Evolutionary conservation across 148 eudicot species (phyloP), one percentile per base, ranked within the genome.

Genomic region (Persicaria tinctoria): DNA sequence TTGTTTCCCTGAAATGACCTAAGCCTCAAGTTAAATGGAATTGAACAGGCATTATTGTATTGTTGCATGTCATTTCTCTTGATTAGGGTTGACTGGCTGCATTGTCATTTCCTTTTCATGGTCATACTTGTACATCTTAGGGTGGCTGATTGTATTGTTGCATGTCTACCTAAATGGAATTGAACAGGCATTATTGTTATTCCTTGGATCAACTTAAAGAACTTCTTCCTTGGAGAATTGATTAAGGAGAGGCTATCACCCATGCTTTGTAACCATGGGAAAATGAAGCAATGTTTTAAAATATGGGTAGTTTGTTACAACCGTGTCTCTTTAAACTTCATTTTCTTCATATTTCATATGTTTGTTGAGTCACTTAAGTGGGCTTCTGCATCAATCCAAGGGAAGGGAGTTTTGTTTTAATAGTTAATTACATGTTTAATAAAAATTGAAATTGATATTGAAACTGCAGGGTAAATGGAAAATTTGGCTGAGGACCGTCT

Each of bases 401-500:
- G 27, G 63, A 57, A 57, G 63, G 27, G 23, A 6, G 2, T n/a
- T 1, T 9, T 57, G 17, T 59, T 4, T 2, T 2, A 32, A 32
- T 59, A 5, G 45, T 3, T 5, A 63, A 18, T 63, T 63, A 27
- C 16, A 27, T 63, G 69, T 27, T 23, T 63, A 14, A 66, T 66
- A 41, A 14, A 3, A 32, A 32, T 23, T 41, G 0, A 3, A 32
- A 32, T 23, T 41, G 0, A 66, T 66, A 41, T 38, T 47, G 12
- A 41, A 66, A 66, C 16, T 66, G 47, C 47, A 66, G 70, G 70
- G 47, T 66, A 32, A 66, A 93, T 90, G 93, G 91, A 86, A 74
- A 82, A 83, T 51, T 73, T 84, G 51, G 87, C 76, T 8, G 89
- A 74, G 51, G 85, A 84, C 78, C 86, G 78, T 80, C 98, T 91